Conservation (phyloP, 768 basidiomycete genomes). For the Termitomyces sp. region DNA sequence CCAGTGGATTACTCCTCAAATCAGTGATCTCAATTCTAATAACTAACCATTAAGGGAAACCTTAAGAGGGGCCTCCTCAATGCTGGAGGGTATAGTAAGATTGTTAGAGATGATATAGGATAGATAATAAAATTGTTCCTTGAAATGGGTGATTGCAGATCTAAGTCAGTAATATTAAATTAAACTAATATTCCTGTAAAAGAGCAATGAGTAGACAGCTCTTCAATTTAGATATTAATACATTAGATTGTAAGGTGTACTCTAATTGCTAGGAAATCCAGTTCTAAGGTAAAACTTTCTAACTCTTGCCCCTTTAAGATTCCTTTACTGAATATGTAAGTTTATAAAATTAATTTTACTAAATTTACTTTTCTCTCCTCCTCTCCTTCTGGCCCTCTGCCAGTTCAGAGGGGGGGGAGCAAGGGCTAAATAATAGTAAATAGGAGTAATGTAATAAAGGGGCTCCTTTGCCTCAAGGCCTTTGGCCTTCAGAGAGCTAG, state of each 20-base stretch:
- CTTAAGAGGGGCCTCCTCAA: no score
- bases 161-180: not conserved
- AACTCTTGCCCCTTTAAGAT: not conserved
- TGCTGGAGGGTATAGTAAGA: not conserved
- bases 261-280: no score
- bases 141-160: not conserved
- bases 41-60: no score
- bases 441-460: no score
- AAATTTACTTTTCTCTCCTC: not conserved
- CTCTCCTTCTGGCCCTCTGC: no score
- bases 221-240: not conserved
- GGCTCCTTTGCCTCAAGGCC: no score
- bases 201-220: not conserved
- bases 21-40: no score
- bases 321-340: not conserved
- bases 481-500: no score
- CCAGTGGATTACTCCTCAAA: no score
- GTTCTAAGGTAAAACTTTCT: not conserved
- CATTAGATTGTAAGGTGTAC: no score
- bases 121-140: not conserved
- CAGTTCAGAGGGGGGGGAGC: no score
- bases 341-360: not conserved
- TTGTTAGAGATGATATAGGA: not conserved
- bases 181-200: not conserved
- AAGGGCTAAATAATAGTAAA: no score